phyloP scores from a whole-genome alignment of 768 basidiomycete genomes.

The Lactarius sp. region DNA sequence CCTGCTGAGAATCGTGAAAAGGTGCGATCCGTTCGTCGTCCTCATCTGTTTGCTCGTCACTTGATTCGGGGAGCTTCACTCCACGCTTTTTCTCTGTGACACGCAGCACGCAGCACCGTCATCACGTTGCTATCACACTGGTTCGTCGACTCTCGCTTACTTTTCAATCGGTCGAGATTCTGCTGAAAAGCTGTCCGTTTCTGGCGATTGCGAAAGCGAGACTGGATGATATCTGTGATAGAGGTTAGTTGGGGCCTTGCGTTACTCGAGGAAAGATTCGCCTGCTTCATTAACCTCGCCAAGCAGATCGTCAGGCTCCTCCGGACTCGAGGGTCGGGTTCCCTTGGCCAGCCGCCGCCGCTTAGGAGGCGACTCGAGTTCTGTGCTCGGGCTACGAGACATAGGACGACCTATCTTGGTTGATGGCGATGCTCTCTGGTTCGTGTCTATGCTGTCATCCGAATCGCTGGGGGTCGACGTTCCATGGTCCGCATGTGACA shows the following conservation, averaged over 20 bases:
- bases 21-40: constrained; percentile 32
- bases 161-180: constrained; percentile 60
- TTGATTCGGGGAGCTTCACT: constrained; percentile 24
- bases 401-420: background rate
- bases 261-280: constrained; percentile 32
- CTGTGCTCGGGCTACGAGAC: constrained; percentile 33
- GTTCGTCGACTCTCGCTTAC: constrained; percentile 38
- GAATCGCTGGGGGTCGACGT: constrained; percentile 7
- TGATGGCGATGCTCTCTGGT: background rate
- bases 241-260: constrained; percentile 3
- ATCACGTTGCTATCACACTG: background rate
- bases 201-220: constrained; percentile 55
- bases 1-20: constrained; percentile 24
- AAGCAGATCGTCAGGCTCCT: constrained; percentile 42
- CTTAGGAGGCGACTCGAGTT: constrained; percentile 34
- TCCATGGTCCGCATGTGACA: background rate
- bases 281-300: constrained; percentile 55
- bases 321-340: constrained; percentile 38
- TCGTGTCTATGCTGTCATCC: constrained; percentile 5
- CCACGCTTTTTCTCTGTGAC: constrained; percentile 11
- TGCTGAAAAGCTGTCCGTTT: constrained; percentile 58
- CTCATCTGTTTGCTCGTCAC: constrained; percentile 25
- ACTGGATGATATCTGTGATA: constrained; percentile 53
- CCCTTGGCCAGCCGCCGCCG: constrained; percentile 43
- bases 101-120: background rate